phyloP scores from a whole-genome alignment of 2,329 filamentous ascomycete species.

The Botrytis elliptica region DNA sequence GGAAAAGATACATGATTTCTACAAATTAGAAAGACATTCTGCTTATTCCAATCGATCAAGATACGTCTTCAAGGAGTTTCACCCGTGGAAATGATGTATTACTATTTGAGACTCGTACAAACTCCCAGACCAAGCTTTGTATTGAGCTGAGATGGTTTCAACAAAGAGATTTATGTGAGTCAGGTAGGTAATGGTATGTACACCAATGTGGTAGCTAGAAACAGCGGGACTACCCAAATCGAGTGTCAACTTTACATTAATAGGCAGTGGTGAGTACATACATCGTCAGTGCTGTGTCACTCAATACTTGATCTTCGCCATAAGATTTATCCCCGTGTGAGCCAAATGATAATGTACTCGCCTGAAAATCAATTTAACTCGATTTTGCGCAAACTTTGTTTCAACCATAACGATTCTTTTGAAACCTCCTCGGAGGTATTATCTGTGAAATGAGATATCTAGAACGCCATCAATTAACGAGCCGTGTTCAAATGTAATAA shows the following conservation, averaged over 20 bases:
- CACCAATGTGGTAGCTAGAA: not conserved
- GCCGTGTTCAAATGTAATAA: too few relatives aligned
- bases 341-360: not conserved
- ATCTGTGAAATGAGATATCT: not conserved
- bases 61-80: too few relatives aligned
- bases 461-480: too few relatives aligned
- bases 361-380: not conserved
- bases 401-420: not conserved
- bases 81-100: too few relatives aligned
- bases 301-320: not conserved
- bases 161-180: not conserved
- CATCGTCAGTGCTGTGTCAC: not conserved
- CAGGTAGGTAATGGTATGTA: not conserved
- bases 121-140: not conserved
- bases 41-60: not conserved
- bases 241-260: not conserved
- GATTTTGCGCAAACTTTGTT: not conserved
- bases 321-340: not conserved
- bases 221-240: not conserved
- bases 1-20: not conserved
- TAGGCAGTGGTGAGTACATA: not conserved
- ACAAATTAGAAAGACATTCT: not conserved
- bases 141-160: not conserved
- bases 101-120: too few relatives aligned
- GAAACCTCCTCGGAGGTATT: not conserved